Evolutionary conservation across 345 rosid genomes (phyloP).

Genomic region (Raphanus raphanistrum): DNA sequence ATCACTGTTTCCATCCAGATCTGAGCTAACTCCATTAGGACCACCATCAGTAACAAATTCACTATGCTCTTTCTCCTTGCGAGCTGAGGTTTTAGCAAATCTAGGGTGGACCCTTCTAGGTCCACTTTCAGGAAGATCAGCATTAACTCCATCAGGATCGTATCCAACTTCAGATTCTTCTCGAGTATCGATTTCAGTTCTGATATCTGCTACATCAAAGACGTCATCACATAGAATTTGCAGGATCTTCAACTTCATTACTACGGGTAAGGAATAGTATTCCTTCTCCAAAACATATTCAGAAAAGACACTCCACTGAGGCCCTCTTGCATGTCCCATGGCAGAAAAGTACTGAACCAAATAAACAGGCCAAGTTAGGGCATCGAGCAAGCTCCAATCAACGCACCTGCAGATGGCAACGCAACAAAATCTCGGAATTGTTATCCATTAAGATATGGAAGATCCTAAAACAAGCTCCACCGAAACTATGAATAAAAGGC

Average conservation of each 20-base stretch:
- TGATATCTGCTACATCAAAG: slow-evolving; percentile 63
- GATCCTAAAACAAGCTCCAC: slow-evolving; percentile 25
- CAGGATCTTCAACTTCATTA: slow-evolving; percentile 75
- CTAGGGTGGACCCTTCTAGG: slow-evolving; percentile 79
- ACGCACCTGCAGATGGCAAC: slow-evolving; percentile 60
- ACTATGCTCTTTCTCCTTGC: slow-evolving; percentile 59
- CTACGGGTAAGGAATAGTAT: slow-evolving; percentile 61
- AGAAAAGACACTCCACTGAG: slow-evolving; percentile 65
- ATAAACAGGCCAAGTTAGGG: slow-evolving; percentile 87
- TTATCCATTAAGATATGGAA: slow-evolving; percentile 24
- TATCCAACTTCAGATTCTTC: slow-evolving; percentile 79
- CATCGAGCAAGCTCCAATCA: slow-evolving; percentile 95
- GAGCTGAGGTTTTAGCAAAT: slow-evolving; percentile 74
- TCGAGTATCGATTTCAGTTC: slow-evolving; percentile 72
- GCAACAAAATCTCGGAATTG: slow-evolving; percentile 29
- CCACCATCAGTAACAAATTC: slow-evolving; percentile 45
- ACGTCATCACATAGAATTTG: slow-evolving; percentile 87
- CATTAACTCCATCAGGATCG: slow-evolving; percentile 64
- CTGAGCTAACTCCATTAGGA: slow-evolving; percentile 44
- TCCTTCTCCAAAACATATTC: slow-evolving; percentile 62
- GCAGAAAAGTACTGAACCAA: slow-evolving; percentile 68
- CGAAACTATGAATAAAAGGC: slow-evolving; percentile 2
- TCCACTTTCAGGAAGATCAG: slow-evolving; percentile 50
- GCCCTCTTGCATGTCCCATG: slow-evolving; percentile 69
- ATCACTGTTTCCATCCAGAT: slow-evolving; percentile 73